Base-by-base conservation (phyloP, 176 grass and related monocot species). In the Miscanthus lutarioriparius region DNA sequence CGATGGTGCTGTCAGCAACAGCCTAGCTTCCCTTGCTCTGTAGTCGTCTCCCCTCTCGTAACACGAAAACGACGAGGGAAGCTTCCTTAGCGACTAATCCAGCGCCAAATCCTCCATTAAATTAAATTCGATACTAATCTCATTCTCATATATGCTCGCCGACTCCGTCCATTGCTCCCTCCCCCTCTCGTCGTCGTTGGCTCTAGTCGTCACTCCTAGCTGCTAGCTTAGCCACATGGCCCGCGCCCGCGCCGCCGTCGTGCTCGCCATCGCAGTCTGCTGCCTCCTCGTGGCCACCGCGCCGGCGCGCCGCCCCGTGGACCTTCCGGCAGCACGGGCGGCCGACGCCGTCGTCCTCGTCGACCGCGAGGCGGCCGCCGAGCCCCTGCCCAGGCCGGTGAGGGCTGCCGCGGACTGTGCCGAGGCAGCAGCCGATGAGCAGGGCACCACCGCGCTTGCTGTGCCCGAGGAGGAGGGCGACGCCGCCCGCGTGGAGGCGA, bases 21-120 rank as follows among this genome's bases (percentile, higher is more conserved):
- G 2, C 23, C 1, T 19, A 40, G 9, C 53, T 65, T 22, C 8
- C 17, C 28, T 20, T 20, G 16, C 23, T 78, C 11, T 35, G 16
- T 2, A 16, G n/a, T 45, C n/a, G 64, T 59, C 85, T 32, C 5
- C 71, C 25, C 59, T 59, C 35, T 26, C 80, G 69, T 80, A 80
- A 76, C 39, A 81, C 51, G 82, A 81, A 75, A 59, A 45, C 23
- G 77, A 80, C 38, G 27, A 13, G 30, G 22, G 76, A 62, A 23
- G 69, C n/a, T 89, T 80, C 76, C 82, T 84, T 80, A 74, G 76
- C 69, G 59, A 85, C 22, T 81, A 80, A 89, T 75, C 48, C 51
- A 85, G 17, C 62, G 7, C 36, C 67, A 49, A 35, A 47, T 14
- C 14, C 20, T 22, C 48, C 59, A 25, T 61, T 12, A 64, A 35